Evolutionary conservation across 768 basidiomycete genomes (phyloP), one percentile per base, ranked within the genome.

Genomic region (Zangia roseola): DNA sequence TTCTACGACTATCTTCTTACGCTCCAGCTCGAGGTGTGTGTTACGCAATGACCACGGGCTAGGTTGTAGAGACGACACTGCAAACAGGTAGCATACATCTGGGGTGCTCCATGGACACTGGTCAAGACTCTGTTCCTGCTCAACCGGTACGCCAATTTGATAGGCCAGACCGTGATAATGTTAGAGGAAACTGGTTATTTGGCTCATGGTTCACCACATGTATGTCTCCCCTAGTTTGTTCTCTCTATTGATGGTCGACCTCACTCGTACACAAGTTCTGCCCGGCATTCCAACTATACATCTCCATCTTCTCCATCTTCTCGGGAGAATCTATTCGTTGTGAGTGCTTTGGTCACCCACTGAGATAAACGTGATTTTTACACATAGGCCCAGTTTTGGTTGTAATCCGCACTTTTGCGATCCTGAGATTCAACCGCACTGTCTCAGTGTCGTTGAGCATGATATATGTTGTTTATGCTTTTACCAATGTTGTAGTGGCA

Each of bases 351-450:
- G 13, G 13, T 14, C 14, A 21, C 6, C 16, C 3, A 0, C 8
- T 16, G 17, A 31, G 2, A 14, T 14, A 6, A 31, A 21, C 2
- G 19, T 24, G 25, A 10, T 17, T 19, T 24, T 46, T 20, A n/a
- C 10, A 10, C 9, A 1, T 23, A 66, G 64, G n/a, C n/a, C n/a
- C n/a, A n/a, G n/a, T 68, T 14, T 49, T 66, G 35, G 61, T 68
- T 4, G 50, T 54, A 13, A 33, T 63, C 34, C 64, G 64, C 2
- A 48, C 50, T 7, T 66, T 59, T 36, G 64, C 61, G 13, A 56
- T 66, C 20, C 30, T 55, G 34, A 43, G 64, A 17, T 56, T 45
- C 31, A 34, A 33, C 6, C 58, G 38, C 14, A 13, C 16, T 17
- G 5, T 54, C 4, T n/a, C 25, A 6, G 6, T 24, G 0, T 2